Evolutionary conservation across 306 rosid species (phyloP), one percentile per base, ranked within the genome.

Genomic region (Malus fusca): DNA sequence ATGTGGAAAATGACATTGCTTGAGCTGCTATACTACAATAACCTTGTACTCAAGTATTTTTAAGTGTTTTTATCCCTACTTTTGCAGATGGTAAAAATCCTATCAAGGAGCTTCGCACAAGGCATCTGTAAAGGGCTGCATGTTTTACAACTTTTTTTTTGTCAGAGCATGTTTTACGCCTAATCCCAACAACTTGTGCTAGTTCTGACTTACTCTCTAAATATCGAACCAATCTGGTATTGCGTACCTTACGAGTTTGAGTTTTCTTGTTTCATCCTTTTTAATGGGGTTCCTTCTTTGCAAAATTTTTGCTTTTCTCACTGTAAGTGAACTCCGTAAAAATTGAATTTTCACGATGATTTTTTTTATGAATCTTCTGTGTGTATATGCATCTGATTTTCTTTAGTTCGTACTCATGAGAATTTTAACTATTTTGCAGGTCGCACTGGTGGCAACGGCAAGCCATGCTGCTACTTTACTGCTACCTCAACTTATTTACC

Each of bases 211-310:
- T 28, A 64, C 74, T 12, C 15, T 80, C 86, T 83, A 84, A 79
- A 83, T 64, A 35, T 74, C 71, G 46, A 21, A 8, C 40, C 73
- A 51, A 37, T 40, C 18, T 66, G 31, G 78, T 12, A 28, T 25
- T 60, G 69, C 4, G 48, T 60, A 22, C 51, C 22, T 42, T 18
- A 55, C 69, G 64, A 56, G 26, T 25, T 26, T 56, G 44, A 83
- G 33, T 30, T 72, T 40, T 33, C 71, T 62, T 64, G 19, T 8
- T 48, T 4, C 42, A 60, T 7, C 26, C n/a, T 4, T 44, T 13
- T 66, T 9, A 21, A 92, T 88, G 92, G 84, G 73, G 80, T 69
- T 70, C 67, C 69, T 40, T 69, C 81, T 85, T 62, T 73, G 77
- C 2, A 58, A 44, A 44, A 8, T 84, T 46, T 59, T 88, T 25